Evolutionary conservation across 768 basidiomycete genomes (phyloP), one percentile per base, ranked within the genome.

Genomic region (Hypholoma fasciculare): DNA sequence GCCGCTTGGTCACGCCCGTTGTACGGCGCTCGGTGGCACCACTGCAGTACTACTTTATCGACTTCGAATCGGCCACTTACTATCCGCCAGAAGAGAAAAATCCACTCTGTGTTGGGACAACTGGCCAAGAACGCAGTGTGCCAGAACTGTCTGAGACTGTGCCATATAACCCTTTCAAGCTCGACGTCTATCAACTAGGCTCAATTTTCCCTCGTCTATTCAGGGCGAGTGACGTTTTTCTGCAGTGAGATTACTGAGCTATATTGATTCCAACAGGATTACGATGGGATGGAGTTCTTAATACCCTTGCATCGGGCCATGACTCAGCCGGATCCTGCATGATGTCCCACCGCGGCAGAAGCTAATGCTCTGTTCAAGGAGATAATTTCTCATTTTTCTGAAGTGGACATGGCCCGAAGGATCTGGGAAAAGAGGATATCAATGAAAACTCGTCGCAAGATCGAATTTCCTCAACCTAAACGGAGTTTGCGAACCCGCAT

Each of bases 151-250:
- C 61, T 7, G 43, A 49, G 4, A 47, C 47, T 14, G 48, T 60
- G 4, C 68, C 65, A 1, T 71, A 69, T 47, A 61, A 72, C 49
- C 67, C 71, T 2, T 74, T 71, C 57, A 65, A 64, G 14, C 54
- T 69, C 7, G 72, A 72, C 53, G 50, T 72, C 1, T 72, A 66
- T 44, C 66, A 69, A 38, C 43, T 73, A 3, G 69, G 72, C 9
- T 60, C 57, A 36, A 56, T 61, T 5, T 42, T 68, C 3, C 16
- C 26, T 12, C 17, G 13, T 3, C 34, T 62, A 14, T 36, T 52
- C 19, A 43, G 53, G 34, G 55, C 59, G 19, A 2, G 49, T 46
- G 20, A 13, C 40, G 2, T 1, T 26, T 4, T 48, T 7, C 47
- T 16, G 12, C 16, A 9, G 20, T 1, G 12, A 13, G 20, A 7